Evolutionary conservation across 257 asterid species (phyloP).

Genomic region (Plectranthus barbatus): DNA sequence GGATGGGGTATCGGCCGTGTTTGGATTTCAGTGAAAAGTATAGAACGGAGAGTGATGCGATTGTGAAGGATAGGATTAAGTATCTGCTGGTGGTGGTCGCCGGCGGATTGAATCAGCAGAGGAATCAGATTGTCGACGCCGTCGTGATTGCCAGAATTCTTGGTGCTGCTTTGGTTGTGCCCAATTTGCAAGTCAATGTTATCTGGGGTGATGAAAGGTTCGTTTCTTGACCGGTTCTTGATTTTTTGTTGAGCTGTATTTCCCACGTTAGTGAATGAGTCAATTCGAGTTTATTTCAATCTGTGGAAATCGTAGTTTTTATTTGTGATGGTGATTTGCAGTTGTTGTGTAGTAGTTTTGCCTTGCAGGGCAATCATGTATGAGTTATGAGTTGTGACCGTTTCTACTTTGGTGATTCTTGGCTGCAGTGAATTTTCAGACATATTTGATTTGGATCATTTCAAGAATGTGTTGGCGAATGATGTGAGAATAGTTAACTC

Average conservation of each 20-base stretch:
- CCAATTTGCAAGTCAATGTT: constrained; percentile 86
- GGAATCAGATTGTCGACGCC: constrained; percentile 98
- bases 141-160: constrained; percentile 91
- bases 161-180: constrained; percentile 94
- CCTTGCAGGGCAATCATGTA: background rate
- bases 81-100: constrained; percentile 85
- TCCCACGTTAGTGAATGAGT: background rate
- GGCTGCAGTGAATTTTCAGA: constrained; percentile 89
- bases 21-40: constrained; percentile 57
- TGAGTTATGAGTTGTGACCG: background rate
- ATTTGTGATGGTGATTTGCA: constrained; percentile 1
- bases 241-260: constrained; percentile 2
- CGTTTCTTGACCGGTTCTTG: constrained; percentile 14
- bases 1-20: constrained; percentile 83
- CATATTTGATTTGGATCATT: constrained; percentile 84
- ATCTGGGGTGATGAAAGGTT: constrained; percentile 99
- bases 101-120: constrained; percentile 95
- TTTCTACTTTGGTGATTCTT: background rate
- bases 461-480: constrained; percentile 63
- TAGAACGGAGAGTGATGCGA: constrained; percentile 27
- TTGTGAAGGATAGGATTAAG: constrained; percentile 57
- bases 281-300: background rate
- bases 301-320: background rate
- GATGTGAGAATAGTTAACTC: constrained; percentile 87
- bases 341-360: background rate